Percentiles rank a stretch among this genome's conserved stretches.
phyloP scores from a whole-genome alignment of 2,329 filamentous ascomycete species.

The Aspergillus sergii region DNA sequence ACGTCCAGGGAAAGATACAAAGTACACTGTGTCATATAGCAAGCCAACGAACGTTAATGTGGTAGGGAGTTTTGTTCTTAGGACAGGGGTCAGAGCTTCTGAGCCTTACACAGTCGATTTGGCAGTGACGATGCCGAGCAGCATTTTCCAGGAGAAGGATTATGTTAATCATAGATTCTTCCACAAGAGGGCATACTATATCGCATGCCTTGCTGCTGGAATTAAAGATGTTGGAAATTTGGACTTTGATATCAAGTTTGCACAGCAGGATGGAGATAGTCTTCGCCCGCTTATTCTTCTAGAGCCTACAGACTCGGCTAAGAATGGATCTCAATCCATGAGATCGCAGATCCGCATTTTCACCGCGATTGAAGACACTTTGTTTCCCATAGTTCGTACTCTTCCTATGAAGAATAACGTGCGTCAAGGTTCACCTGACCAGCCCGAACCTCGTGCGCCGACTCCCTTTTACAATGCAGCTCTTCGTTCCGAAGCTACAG shows the following conservation, averaged over 20 bases:
- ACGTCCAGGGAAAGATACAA: slow-evolving; percentile 71
- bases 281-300: slow-evolving; percentile 70
- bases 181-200: slow-evolving; percentile 89
- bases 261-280: slow-evolving; percentile 70
- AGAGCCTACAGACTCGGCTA: slow-evolving; percentile 32
- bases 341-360: slow-evolving; percentile 73
- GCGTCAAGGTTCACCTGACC: slow-evolving; percentile 54
- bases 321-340: slow-evolving; percentile 41
- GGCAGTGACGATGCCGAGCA: slow-evolving; percentile 79
- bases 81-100: slow-evolving; percentile 68
- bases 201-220: slow-evolving; percentile 76
- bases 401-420: slow-evolving; percentile 70
- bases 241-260: slow-evolving; percentile 63
- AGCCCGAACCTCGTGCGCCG: slow-evolving; percentile 48
- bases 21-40: slow-evolving; percentile 79
- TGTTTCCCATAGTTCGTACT: slow-evolving; percentile 74
- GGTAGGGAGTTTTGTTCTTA: slow-evolving; percentile 81
- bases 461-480: slow-evolving; percentile 91
- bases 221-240: slow-evolving; percentile 62
- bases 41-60: slow-evolving; percentile 81
- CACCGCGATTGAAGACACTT: slow-evolving; percentile 67
- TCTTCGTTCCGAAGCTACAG: slow-evolving; percentile 74
- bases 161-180: slow-evolving; percentile 92
- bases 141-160: slow-evolving; percentile 89
- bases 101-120: slow-evolving; percentile 69